Conservation (phyloP, 768 basidiomycete genomes). For the Dentipellis fragilis region DNA sequence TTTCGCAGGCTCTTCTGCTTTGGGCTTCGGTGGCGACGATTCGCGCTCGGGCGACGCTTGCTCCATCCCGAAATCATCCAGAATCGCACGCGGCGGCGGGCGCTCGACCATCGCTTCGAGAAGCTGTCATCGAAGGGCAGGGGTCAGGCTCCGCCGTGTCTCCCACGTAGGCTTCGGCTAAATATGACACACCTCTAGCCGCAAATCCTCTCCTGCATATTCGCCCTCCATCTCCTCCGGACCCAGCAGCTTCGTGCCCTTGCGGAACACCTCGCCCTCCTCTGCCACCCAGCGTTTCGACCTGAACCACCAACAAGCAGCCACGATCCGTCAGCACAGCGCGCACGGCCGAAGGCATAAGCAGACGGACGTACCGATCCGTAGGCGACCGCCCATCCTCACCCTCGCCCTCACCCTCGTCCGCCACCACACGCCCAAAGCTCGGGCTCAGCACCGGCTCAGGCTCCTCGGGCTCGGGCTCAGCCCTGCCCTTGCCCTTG, state of each 20-base stretch:
- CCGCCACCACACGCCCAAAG: conserved; percentile 22
- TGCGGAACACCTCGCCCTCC: conserved; percentile 94
- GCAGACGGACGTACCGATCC: conserved; percentile 8
- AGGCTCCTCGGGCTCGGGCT: conserved; percentile 54
- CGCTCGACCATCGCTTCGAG: conserved; percentile 82
- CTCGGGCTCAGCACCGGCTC: conserved; percentile 64
- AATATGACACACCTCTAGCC: conserved; percentile 50
- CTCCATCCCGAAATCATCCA: conserved; percentile 36
- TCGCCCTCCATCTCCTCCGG: conserved; percentile 86
- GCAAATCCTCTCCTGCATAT: conserved; percentile 81
- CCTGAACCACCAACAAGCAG: conserved; percentile 24
- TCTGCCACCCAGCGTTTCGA: conserved; percentile 82
- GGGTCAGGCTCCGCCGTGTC: neutral
- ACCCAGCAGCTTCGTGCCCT: conserved; percentile 71
- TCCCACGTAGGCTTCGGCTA: neutral
- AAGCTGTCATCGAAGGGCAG: conserved; percentile 33
- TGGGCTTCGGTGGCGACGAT: neutral
- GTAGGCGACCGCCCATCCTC: conserved; percentile 11
- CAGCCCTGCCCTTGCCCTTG: conserved; percentile 70
- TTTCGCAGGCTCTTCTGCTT: neutral
- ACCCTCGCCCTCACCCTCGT: conserved; percentile 37
- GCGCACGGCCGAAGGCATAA: neutral
- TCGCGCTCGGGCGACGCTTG: neutral
- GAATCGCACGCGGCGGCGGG: conserved; percentile 63
- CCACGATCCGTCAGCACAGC: neutral